Evolutionary conservation across 805 yeast genomes (phyloP), one percentile per base, ranked within the genome.

Genomic region (Ogataea angusta): DNA sequence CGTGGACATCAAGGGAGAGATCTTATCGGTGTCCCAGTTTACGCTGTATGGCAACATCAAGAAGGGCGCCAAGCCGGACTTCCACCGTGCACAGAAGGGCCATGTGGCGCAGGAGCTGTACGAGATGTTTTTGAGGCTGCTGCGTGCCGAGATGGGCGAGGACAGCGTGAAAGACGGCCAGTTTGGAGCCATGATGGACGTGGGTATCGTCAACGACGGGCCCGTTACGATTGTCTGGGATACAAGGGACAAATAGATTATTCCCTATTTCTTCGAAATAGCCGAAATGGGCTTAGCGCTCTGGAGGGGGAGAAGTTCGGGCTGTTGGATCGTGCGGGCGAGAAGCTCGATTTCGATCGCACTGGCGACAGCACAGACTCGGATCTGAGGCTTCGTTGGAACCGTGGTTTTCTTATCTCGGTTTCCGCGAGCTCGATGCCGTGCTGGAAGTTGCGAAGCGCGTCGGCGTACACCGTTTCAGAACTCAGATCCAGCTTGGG

Each of bases 121-220:
- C 45, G 70, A 78, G 8, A 55, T 60, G 34, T 82, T 87, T 45
- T 60, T 85, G 40, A 35, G 40, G 2, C 56, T 67, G 16, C 62
- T 86, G 43, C 62, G 69, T 45, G 54, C 51, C 1, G 75, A 74
- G n/a, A 45, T 87, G 42, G 85, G 85, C 0, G 73, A 69, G 1
- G 79, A 71, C 0, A 77, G 76, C 34, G 95, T 89, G 3, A 73
- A 82, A 48, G 96, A 90, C 53, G 99, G 99, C 2, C 70, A 77
- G 40, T 93, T 93, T 59, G 99, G 98, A 0, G 98, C 91, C 9
- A 86, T 91, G 96, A 93, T 93, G 99, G 95, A 87, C 48, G 96
- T 95, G 12, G 74, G 75, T 1, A 63, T 91, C 45, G 78, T 82
- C 10, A 93, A 93, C 56, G 97, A 91, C 54, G 98, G 98, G 1